These are phyloP conservation scores for Metrosideros polymorpha DNA, from an alignment of 441 rosid species.

Conservation along the genomic window DNA sequence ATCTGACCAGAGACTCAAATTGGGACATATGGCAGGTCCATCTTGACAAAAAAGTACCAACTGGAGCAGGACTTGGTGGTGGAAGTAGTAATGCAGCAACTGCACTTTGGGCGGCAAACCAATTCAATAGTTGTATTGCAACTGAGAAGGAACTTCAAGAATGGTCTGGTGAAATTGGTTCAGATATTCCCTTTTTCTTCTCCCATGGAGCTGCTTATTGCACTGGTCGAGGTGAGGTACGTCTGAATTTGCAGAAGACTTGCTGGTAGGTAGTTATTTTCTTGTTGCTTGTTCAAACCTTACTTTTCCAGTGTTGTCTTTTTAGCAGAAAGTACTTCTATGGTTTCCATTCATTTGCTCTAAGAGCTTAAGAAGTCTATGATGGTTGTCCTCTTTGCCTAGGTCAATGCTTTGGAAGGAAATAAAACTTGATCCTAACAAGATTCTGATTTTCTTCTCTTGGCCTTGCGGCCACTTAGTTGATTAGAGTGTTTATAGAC, in stretches of 20 bases:
- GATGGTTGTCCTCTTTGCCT: neutral
- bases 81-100: constrained; percentile 99
- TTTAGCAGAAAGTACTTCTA: neutral
- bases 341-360: neutral
- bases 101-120: constrained; percentile 98
- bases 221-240: constrained; percentile 97
- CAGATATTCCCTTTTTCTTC: constrained; percentile 94
- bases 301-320: neutral
- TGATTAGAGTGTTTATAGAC: neutral
- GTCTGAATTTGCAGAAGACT: constrained; percentile 6
- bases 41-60: constrained; percentile 82
- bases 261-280: neutral
- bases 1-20: neutral
- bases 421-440: neutral
- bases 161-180: constrained; percentile 96
- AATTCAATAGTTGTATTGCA: constrained; percentile 62
- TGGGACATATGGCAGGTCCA: constrained; percentile 43
- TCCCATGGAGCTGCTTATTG: constrained; percentile 95
- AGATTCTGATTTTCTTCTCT: neutral
- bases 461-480: neutral
- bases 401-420: neutral
- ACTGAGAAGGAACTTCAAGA: constrained; percentile 87
- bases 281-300: neutral
- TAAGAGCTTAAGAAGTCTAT: neutral
- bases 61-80: constrained; percentile 97